These are phyloP conservation scores for Catharanthus roseus DNA, from an alignment of 257 asterid species.

Conservation along the genomic window DNA sequence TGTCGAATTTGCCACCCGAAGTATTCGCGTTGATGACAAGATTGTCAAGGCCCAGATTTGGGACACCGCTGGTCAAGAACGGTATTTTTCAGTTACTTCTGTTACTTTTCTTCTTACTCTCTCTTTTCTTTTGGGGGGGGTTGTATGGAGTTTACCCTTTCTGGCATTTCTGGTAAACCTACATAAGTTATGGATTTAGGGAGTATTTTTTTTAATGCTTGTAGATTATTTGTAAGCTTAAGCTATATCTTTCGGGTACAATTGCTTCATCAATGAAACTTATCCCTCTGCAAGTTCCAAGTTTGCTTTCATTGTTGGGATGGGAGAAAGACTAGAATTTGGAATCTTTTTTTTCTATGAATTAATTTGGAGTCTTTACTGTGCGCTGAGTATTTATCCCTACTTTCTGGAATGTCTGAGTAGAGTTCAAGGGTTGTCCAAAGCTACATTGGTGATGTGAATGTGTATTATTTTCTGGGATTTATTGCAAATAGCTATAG, in stretches of 20 bases:
- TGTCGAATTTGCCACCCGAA: slow-evolving; percentile 62
- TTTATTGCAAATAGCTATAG: not conserved
- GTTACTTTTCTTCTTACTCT: not conserved
- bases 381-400: not conserved
- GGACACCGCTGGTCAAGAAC: slow-evolving; percentile 72
- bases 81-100: slow-evolving; percentile 23
- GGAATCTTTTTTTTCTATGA: too few relatives aligned
- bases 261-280: not conserved
- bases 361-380: too few relatives aligned
- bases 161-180: not conserved
- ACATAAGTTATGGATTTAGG: not conserved
- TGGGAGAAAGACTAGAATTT: not conserved
- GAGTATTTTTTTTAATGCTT: not conserved
- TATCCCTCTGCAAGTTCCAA: not conserved
- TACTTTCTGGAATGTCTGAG: not conserved
- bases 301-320: not conserved
- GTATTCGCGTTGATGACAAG: slow-evolving; percentile 56
- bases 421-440: not conserved
- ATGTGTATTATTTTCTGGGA: not conserved
- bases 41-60: slow-evolving; percentile 66
- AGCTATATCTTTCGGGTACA: not conserved
- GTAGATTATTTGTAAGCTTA: not conserved
- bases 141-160: not conserved
- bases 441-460: not conserved
- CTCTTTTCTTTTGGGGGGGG: not conserved